Evolutionary conservation across 2,329 filamentous ascomycete species (phyloP).

Genomic region (Botrytis tulipae): DNA sequence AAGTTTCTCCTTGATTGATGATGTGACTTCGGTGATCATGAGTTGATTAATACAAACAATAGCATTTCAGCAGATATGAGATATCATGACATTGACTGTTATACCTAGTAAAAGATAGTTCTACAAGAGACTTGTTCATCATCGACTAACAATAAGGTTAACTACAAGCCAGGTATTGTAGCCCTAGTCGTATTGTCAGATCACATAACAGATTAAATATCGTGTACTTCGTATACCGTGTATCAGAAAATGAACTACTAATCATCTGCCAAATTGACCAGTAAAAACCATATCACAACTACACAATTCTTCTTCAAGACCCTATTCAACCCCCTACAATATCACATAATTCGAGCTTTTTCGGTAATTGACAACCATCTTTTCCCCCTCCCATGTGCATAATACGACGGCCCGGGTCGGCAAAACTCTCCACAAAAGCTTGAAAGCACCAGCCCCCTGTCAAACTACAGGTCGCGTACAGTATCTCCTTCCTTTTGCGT

Average conservation of each 20-base stretch:
- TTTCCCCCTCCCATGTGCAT: background rate
- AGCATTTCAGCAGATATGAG: background rate
- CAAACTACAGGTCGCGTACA: background rate
- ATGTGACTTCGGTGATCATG: background rate
- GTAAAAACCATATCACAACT: background rate
- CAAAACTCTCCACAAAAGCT: conserved; percentile 5
- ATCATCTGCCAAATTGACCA: background rate
- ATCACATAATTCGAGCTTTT: background rate
- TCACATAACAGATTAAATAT: background rate
- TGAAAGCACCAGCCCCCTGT: background rate
- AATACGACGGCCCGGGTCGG: background rate
- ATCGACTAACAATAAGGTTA: background rate
- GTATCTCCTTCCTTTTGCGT: background rate
- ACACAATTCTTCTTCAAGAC: background rate
- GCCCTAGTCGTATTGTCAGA: background rate
- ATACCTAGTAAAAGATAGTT: background rate
- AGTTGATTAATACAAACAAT: background rate
- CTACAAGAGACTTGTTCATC: background rate
- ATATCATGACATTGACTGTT: background rate
- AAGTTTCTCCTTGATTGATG: background rate
- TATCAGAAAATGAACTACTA: background rate
- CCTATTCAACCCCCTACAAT: background rate
- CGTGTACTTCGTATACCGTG: too few species aligned
- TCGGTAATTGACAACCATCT: background rate
- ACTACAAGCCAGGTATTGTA: background rate